phyloP scores from a whole-genome alignment of 163 green algal species.

The Chloromonas sp. region DNA sequence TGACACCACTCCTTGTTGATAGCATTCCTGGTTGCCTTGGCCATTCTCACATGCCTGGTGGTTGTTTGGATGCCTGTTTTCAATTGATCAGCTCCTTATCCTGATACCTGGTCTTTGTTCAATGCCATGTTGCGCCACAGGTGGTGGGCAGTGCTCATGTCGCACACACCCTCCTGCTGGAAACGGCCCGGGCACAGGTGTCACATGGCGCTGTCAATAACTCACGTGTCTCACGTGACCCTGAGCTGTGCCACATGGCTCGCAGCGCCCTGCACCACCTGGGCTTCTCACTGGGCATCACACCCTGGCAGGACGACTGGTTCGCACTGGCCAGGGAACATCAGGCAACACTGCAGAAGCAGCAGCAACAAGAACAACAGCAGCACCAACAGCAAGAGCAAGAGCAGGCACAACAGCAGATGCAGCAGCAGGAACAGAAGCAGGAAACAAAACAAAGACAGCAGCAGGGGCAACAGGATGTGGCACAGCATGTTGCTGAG shows the following conservation, averaged over 20 bases:
- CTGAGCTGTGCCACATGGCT: background rate
- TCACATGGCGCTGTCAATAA: too few relatives aligned
- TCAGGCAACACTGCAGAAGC: background rate
- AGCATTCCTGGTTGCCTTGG: too few relatives aligned
- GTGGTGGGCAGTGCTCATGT: constrained; percentile 5
- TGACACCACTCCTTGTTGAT: too few relatives aligned
- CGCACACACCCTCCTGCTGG: constrained; percentile 11
- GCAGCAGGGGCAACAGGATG: too few relatives aligned
- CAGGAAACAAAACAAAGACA: too few relatives aligned
- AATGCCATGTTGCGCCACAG: too few relatives aligned
- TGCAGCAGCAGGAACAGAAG: background rate
- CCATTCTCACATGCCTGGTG: too few relatives aligned
- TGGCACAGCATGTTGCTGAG: too few relatives aligned
- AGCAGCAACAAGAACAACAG: background rate
- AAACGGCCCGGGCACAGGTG: too few relatives aligned
- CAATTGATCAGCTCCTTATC: too few relatives aligned
- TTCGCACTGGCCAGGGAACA: background rate
- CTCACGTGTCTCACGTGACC: background rate
- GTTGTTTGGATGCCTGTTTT: too few relatives aligned
- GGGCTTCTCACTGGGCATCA: constrained; percentile 29
- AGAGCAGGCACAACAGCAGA: background rate
- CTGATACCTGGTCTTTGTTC: too few relatives aligned
- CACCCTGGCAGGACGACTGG: constrained; percentile 29
- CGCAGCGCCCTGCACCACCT: constrained; percentile 34
- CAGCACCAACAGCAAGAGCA: background rate